Evolutionary conservation across 352 stramenopile genomes (phyloP), one percentile per base, ranked within the genome.

Genomic region (Hyaloperonospora arabidopsidis): DNA sequence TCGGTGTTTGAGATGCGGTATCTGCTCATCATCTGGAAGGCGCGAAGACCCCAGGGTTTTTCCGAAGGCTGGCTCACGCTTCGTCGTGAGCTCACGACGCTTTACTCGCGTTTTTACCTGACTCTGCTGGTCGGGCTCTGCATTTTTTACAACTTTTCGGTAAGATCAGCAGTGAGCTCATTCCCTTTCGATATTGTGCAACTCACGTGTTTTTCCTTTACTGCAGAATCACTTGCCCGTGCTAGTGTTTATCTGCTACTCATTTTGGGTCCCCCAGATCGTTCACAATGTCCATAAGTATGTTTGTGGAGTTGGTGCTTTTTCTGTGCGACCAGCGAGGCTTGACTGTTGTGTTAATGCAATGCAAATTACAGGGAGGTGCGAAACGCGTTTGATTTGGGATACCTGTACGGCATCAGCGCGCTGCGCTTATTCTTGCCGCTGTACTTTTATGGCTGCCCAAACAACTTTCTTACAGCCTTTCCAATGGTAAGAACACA

Each of bases 1-100:
- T 98, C 93, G 35, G 90, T 98, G 35, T 98, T 98, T 61, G 95
- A 99, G 65, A 98, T 98, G 90, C 96, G 97, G 19, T 98, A 98
- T 66, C 76, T 99, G 74, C 76, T 97, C 36, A 93, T 98, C 52
- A 97, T 99, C 25, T 97, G 95, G 67, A 96, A 98, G 59, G 90
- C 95, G 1, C 67, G 95, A 18, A 79, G 95, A 59, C 79, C 79
- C 39, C 70, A 96, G 59, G 86, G 79, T 51, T 89, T 94, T 46
- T 76, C 77, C 36, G 68, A 93, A n/a, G 85, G 86, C 14, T 95
- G 82, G 84, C 69, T 89, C 29, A 84, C 87, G 22, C 63, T 98
- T 44, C 84, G 95, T 28, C 79, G 89, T 10, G 88, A 98, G 63
- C 80, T 98, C 44, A 95, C 93, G 29, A 86, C 91, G 43, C 70